Evolutionary conservation across 345 rosid species (phyloP).

Genomic region (Erysimum cheiranthoides): DNA sequence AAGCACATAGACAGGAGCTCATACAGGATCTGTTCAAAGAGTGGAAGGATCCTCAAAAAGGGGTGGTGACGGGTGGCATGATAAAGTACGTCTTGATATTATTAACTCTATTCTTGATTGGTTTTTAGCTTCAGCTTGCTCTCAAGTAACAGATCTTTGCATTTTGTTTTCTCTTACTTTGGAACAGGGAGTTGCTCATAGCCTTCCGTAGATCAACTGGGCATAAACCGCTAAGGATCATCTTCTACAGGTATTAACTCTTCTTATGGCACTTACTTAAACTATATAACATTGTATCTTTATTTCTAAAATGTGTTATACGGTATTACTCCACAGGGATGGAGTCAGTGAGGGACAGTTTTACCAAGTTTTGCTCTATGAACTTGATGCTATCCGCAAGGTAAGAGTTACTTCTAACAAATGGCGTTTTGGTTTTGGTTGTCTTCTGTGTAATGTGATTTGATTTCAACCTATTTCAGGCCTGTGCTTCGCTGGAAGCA

Average conservation of each 20-base stretch:
- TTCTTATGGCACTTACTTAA: background rate
- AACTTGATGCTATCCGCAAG: constrained; percentile 98
- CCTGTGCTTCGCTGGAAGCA: constrained; percentile 95
- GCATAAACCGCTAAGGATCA: constrained; percentile 90
- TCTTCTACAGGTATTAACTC: constrained; percentile 78
- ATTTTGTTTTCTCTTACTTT: background rate
- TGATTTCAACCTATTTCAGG: constrained; percentile 51
- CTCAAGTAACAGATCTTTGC: constrained; percentile 1
- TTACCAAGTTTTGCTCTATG: constrained; percentile 90
- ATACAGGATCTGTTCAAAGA: constrained; percentile 93
- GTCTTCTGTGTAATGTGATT: background rate
- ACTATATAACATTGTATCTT: background rate
- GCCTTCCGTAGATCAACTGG: constrained; percentile 97
- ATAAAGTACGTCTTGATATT: constrained; percentile 65
- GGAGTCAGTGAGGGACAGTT: constrained; percentile 99
- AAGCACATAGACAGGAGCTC: constrained; percentile 98
- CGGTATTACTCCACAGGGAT: constrained; percentile 59
- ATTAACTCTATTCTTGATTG: background rate
- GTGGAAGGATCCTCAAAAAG: constrained; percentile 96
- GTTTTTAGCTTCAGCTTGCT: constrained; percentile 11
- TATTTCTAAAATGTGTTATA: background rate
- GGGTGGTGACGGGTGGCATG: constrained; percentile 95
- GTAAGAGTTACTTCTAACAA: constrained; percentile 44
- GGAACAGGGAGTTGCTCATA: constrained; percentile 82
- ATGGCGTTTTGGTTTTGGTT: background rate